Evolutionary conservation across 805 yeast genomes (phyloP).

Genomic region (Kluyveromyces dobzhanskii): DNA sequence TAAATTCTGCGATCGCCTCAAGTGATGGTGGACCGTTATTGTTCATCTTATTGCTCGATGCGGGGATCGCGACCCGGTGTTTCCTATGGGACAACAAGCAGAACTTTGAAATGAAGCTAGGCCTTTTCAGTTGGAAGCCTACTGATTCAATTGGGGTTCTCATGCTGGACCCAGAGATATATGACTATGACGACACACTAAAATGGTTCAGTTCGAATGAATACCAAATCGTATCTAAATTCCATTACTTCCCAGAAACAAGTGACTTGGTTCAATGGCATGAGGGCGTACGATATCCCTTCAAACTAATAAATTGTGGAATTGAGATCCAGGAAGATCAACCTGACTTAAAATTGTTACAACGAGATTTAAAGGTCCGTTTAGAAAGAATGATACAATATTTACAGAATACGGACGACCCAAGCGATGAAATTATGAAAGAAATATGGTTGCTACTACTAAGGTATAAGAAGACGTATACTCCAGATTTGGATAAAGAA

Average conservation of each 20-base stretch:
- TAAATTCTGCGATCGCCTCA: background rate
- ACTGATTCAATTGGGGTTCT: constrained; percentile 1
- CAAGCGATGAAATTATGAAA: constrained; percentile 12
- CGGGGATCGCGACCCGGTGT: background rate
- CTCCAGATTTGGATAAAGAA: constrained; percentile 17
- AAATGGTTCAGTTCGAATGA: background rate
- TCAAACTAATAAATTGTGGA: background rate
- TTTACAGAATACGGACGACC: constrained; percentile 7
- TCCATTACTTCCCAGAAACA: constrained; percentile 4
- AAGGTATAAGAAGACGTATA: constrained; percentile 11
- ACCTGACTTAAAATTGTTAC: constrained; percentile 6
- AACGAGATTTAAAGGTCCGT: constrained; percentile 7
- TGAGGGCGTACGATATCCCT: background rate
- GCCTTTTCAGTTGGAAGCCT: constrained; percentile 1
- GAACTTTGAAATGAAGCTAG: background rate
- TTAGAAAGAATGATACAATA: constrained; percentile 16
- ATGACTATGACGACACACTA: constrained; percentile 2
- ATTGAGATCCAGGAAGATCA: constrained; percentile 1
- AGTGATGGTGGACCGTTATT: constrained; percentile 1
- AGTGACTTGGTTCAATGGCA: background rate
- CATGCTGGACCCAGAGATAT: constrained; percentile 1
- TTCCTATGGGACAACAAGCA: background rate
- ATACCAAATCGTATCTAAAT: background rate
- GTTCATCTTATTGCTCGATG: background rate
- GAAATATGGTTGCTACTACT: constrained; percentile 15